These are phyloP conservation scores for Nicotiana knightiana DNA, from an alignment of 257 asterid genomes.

Conservation along the genomic window DNA sequence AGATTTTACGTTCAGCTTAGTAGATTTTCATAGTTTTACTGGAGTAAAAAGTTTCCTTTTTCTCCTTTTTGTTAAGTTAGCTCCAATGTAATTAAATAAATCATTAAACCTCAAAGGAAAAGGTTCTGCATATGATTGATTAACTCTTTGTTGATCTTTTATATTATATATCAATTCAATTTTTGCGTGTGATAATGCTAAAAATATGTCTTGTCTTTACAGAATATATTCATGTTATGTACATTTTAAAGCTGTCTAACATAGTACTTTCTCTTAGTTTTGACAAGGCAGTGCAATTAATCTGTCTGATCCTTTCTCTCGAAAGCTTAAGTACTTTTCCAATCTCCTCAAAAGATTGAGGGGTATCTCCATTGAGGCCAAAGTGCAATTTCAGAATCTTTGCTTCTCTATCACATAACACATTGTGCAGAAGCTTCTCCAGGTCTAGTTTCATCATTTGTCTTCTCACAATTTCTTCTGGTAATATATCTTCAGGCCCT, in stretches of 20 bases:
- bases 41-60: neutral
- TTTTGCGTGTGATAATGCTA: neutral
- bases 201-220: neutral
- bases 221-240: conserved; percentile 24
- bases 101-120: neutral
- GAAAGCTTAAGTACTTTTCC: conserved; percentile 47
- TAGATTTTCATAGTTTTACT: neutral
- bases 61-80: neutral
- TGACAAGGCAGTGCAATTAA: conserved; percentile 40
- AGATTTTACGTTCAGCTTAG: neutral
- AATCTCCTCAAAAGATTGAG: conserved; percentile 56
- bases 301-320: conserved; percentile 72
- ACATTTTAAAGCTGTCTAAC: conserved; percentile 30
- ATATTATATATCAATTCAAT: neutral
- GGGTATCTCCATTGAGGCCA: conserved; percentile 44
- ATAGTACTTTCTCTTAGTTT: conserved; percentile 30
- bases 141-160: neutral
- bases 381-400: conserved; percentile 38
- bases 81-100: neutral
- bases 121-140: neutral
- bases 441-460: conserved; percentile 31
- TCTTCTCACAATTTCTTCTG: conserved; percentile 54
- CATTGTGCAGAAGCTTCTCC: conserved; percentile 30
- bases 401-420: conserved; percentile 48
- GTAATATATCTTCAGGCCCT: conserved; percentile 49